A percentile compares a stretch with the other conserved stretches of the same genome.
Conservation (phyloP, 768 basidiomycete genomes). For the Candolleomyces eurysporus region DNA sequence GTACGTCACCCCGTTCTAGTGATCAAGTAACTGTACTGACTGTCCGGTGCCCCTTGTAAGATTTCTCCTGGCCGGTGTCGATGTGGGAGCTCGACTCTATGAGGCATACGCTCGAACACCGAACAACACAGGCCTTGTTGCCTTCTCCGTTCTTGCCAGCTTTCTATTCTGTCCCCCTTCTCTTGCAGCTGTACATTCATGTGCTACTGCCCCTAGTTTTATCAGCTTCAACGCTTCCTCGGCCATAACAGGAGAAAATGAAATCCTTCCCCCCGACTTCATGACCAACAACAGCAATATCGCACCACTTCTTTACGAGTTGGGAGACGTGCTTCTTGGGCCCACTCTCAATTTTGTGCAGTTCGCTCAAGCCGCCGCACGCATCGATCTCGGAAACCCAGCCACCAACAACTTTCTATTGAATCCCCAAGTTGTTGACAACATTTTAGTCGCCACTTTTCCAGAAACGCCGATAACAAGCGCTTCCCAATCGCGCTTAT, state of each 20-base stretch:
- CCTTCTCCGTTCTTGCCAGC: slow-evolving; percentile 15
- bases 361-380: slow-evolving; percentile 17
- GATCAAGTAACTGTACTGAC: neutral
- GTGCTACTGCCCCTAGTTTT: neutral
- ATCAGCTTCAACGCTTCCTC: neutral
- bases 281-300: neutral
- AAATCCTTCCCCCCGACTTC: neutral
- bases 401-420: slow-evolving; percentile 23
- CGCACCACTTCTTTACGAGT: neutral
- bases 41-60: neutral
- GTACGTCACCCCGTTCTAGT: neutral
- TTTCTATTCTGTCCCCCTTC: slow-evolving; percentile 40
- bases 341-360: slow-evolving; percentile 19
- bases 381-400: slow-evolving; percentile 23
- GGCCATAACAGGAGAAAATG: neutral
- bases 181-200: slow-evolving; percentile 36
- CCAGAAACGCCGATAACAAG: neutral
- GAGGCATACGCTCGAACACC: neutral
- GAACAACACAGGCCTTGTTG: slow-evolving; percentile 7
- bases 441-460: neutral
- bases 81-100: slow-evolving; percentile 4
- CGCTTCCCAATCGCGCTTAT: neutral
- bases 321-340: neutral
- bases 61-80: neutral
- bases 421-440: slow-evolving; percentile 9